Evolutionary conservation across 768 basidiomycete species (phyloP), one percentile per base, ranked within the genome.

Genomic region (Sarcodon sp.): DNA sequence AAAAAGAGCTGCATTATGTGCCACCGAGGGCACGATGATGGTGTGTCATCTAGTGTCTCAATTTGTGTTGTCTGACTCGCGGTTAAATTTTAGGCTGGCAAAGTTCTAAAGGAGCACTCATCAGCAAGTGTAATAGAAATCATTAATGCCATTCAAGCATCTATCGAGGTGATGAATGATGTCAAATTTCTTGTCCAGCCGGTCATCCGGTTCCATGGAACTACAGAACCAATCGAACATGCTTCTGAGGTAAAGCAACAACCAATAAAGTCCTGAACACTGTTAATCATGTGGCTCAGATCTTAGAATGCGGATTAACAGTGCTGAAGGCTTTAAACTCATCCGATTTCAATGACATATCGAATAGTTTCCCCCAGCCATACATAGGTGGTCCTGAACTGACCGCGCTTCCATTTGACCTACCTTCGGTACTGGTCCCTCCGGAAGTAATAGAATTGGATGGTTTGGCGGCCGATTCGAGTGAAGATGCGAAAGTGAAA

Each of bases 361-460:
- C 68, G 37, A 70, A 62, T 49, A 77, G 71, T 55, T 76, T 78
- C 54, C 76, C 79, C 7, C 80, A 81, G 52, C 85, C 86, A 3
- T 87, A 86, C 55, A 58, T 68, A 9, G 64, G 69, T 34, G 69
- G 72, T 50, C 64, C 71, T 0, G 68, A 69, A 21, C 64, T 71
- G 16, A 55, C 59, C 3, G 62, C 71, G 12, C 60, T 67, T 7
- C 73, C 77, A 1, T 89, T 85, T 54, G 72, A 77, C 32, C 69
- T 93, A 8, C 88, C 88, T 5, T 71, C 77, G 33, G 79, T 92
- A 36, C 70, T 93, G 13, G 87, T 93, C 0, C 89, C 90, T 2
- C 90, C 90, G 1, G 90, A 93, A 61, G 76, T 83, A 18, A 83
- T 89, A 31, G 89, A 91, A 54, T 69, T 87, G 7, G 88, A 89